Percentiles rank a stretch among this genome's conserved stretches.
Conservation (phyloP, 108 stramenopile genomes). For the Stephanodiscus triporus region DNA sequence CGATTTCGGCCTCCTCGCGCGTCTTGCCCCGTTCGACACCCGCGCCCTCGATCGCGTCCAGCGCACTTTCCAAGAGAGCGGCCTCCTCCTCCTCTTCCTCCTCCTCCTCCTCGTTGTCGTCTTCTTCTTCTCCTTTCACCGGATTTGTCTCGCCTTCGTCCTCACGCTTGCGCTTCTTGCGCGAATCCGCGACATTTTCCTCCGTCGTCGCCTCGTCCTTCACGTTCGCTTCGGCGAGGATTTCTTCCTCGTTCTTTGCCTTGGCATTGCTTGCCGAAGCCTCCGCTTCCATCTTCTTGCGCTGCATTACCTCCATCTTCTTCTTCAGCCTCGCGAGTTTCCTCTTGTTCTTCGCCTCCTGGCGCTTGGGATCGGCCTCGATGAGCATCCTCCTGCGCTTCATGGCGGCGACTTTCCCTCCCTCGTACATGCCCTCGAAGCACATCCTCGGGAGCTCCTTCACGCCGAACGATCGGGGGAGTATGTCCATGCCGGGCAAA, state of each 20-base stretch:
- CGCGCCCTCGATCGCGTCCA: conserved; percentile 65
- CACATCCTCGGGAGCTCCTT: conserved; percentile 80
- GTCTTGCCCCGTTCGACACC: conserved; percentile 64
- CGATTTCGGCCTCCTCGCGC: conserved; percentile 84
- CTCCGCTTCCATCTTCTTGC: conserved; percentile 57
- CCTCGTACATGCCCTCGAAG: conserved; percentile 82
- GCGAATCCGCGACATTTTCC: conserved; percentile 15
- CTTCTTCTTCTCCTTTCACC: conserved; percentile 46
- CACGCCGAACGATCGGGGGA: conserved; percentile 68
- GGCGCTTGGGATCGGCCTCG: conserved; percentile 75
- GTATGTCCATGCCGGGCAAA: conserved; percentile 83
- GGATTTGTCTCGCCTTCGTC: conserved; percentile 39
- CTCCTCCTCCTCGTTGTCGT: background rate
- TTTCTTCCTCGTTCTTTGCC: conserved; percentile 35
- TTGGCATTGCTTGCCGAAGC: conserved; percentile 28
- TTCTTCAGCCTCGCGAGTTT: conserved; percentile 73
- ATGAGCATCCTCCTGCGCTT: conserved; percentile 74
- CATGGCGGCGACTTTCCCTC: conserved; percentile 85
- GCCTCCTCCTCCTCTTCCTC: conserved; percentile 61
- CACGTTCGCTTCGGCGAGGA: conserved; percentile 25
- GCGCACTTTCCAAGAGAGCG: conserved; percentile 72
- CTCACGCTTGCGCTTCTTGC: conserved; percentile 48
- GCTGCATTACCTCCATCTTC: conserved; percentile 79
- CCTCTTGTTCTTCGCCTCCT: conserved; percentile 62
- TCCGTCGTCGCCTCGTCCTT: conserved; percentile 34